These are phyloP conservation scores for Pythium pyrilobum DNA, from an alignment of 352 stramenopile genomes.

Conservation along the genomic window DNA sequence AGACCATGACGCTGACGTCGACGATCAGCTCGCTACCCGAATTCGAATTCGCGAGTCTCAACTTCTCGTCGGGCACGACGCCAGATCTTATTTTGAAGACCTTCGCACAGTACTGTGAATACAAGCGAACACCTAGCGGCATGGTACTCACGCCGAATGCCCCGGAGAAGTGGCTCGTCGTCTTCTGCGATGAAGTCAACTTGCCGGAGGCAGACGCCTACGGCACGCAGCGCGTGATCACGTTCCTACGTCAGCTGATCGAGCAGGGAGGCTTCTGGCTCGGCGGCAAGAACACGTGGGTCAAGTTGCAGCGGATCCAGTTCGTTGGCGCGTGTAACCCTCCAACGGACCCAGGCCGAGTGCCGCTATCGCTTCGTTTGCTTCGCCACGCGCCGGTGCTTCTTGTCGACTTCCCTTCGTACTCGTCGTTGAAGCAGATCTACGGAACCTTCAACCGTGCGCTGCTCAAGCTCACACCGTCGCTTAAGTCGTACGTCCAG, in stretches of 20 bases:
- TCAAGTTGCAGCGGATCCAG: constrained; percentile 91
- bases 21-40: constrained; percentile 97
- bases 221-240: constrained; percentile 99
- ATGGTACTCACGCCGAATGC: constrained; percentile 94
- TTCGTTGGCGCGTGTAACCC: constrained; percentile 99
- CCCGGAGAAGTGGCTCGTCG: constrained; percentile 97
- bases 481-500: constrained; percentile 95
- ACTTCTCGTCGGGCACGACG: constrained; percentile 98
- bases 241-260: constrained; percentile 98
- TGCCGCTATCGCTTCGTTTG: constrained; percentile 96
- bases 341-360: constrained; percentile 97
- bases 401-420: constrained; percentile 98
- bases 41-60: constrained; percentile 98
- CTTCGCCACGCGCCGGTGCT: constrained; percentile 98
- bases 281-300: constrained; percentile 87
- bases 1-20: constrained; percentile 99
- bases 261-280: constrained; percentile 94
- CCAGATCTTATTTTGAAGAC: constrained; percentile 98
- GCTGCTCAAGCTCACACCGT: constrained; percentile 97
- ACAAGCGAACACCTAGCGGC: constrained; percentile 96
- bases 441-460: constrained; percentile 99
- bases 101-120: constrained; percentile 99
- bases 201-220: constrained; percentile 97
- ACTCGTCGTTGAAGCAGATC: constrained; percentile 96
- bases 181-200: constrained; percentile 99